These are phyloP conservation scores for Picea glauca DNA, from an alignment of 75 land plant species.

Conservation along the genomic window DNA sequence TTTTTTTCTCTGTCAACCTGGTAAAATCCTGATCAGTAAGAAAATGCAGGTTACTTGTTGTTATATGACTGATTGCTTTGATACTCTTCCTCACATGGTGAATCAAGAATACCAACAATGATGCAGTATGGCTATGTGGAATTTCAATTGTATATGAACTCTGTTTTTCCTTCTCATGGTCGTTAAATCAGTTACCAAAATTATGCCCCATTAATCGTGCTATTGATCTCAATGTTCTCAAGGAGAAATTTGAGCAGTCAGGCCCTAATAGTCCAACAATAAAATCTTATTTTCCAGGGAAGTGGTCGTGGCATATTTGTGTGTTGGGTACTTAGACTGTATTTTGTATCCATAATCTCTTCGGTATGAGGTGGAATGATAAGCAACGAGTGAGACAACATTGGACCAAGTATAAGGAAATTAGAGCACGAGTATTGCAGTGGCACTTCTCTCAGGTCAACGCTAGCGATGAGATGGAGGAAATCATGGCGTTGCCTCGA, in stretches of 20 bases:
- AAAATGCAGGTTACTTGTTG: conserved; percentile 41
- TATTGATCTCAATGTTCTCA: conserved; percentile 73
- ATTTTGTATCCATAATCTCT: too few species aligned
- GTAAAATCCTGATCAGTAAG: background rate
- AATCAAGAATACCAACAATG: conserved; percentile 49
- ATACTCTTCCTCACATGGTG: conserved; percentile 74
- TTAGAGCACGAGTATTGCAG: too few species aligned
- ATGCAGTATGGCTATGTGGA: conserved; percentile 94
- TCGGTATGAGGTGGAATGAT: too few species aligned
- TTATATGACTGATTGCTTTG: conserved; percentile 58
- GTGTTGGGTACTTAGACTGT: too few species aligned
- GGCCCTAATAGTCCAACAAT: too few species aligned
- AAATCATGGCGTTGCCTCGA: too few species aligned
- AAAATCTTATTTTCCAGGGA: too few species aligned
- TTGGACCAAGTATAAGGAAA: too few species aligned
- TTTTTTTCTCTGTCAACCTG: background rate
- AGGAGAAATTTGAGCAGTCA: conserved; percentile 68
- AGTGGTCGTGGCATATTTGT: too few species aligned
- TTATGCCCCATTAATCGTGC: conserved; percentile 70
- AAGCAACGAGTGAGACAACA: too few species aligned
- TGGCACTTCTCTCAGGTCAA: too few species aligned
- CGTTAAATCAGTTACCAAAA: conserved; percentile 88
- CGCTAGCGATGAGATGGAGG: too few species aligned
- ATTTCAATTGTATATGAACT: conserved; percentile 93
- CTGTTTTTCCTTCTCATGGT: conserved; percentile 94